Percentiles rank a stretch among this genome's conserved stretches.
Evolutionary conservation across 2,329 filamentous ascomycete genomes (phyloP).

Genomic region (Cucurbitaria berberidis): DNA sequence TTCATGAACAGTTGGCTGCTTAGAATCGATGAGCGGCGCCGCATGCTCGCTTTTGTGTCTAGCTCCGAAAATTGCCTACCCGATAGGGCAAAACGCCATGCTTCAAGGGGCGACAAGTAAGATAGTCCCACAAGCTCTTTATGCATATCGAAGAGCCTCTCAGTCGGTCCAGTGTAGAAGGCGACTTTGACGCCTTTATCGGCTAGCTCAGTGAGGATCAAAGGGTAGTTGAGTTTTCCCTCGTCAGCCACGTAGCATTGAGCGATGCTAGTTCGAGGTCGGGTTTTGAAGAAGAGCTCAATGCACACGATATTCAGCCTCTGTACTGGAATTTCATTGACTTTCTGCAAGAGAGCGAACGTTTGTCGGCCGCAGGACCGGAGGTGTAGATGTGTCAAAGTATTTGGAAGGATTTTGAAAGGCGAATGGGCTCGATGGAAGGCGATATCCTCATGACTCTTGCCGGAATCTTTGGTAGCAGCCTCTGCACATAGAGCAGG

Average conservation of each 20-base stretch:
- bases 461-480: background rate
- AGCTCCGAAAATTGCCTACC: slow-evolving; percentile 5
- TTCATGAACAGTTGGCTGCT: slow-evolving; percentile 10
- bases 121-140: slow-evolving; percentile 7
- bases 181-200: slow-evolving; percentile 7
- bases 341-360: slow-evolving; percentile 9
- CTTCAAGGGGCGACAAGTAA: slow-evolving; percentile 1
- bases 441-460: background rate
- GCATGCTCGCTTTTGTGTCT: slow-evolving; percentile 1
- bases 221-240: slow-evolving; percentile 2
- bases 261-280: slow-evolving; percentile 12
- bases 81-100: background rate
- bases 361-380: slow-evolving; percentile 17
- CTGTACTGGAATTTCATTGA: slow-evolving; percentile 4
- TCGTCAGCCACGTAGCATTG: slow-evolving; percentile 8
- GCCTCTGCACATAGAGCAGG: background rate
- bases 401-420: slow-evolving; percentile 12
- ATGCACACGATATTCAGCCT: slow-evolving; percentile 11
- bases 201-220: slow-evolving; percentile 3
- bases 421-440: background rate
- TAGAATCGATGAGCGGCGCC: background rate
- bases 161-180: slow-evolving; percentile 4
- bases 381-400: slow-evolving; percentile 7
- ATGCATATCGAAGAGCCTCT: slow-evolving; percentile 4
- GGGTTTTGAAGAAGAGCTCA: slow-evolving; percentile 15